These are phyloP conservation scores for Colletotrichum nymphaeae DNA, from an alignment of 2,329 filamentous ascomycete species.

Conservation along the genomic window DNA sequence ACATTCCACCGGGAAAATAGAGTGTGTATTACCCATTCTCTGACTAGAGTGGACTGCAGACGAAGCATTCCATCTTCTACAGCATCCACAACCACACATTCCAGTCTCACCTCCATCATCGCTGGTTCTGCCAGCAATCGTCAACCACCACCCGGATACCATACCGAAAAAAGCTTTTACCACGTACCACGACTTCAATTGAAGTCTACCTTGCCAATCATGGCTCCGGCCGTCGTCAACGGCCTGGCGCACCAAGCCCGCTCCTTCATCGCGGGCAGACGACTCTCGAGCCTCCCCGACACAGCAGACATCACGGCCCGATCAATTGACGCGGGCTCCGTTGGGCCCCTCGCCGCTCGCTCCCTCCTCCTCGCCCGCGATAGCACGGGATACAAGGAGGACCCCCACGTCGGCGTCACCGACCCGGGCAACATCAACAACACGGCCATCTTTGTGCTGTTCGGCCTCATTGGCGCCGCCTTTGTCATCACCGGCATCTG, in stretches of 20 bases:
- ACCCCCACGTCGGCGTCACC: slow-evolving; percentile 62
- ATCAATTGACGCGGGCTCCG: slow-evolving; percentile 42
- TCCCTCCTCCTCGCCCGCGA: slow-evolving; percentile 54
- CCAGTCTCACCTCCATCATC: not conserved
- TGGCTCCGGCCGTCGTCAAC: slow-evolving; percentile 55
- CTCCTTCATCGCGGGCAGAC: slow-evolving; percentile 42
- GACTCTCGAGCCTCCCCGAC: slow-evolving; percentile 41
- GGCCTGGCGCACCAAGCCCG: slow-evolving; percentile 32
- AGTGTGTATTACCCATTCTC: not conserved
- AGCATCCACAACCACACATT: not conserved
- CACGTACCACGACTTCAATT: not conserved
- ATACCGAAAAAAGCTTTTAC: not conserved
- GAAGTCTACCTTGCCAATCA: slow-evolving; percentile 36
- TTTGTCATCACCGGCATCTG: slow-evolving; percentile 85
- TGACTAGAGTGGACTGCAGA: slow-evolving; percentile 9
- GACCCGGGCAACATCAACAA: slow-evolving; percentile 70
- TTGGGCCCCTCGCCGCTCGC: slow-evolving; percentile 56
- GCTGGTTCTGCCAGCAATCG: not conserved
- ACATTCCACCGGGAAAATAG: not conserved
- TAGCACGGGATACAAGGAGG: slow-evolving; percentile 41
- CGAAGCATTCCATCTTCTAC: slow-evolving; percentile 19
- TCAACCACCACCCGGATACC: not conserved
- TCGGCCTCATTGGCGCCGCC: slow-evolving; percentile 82
- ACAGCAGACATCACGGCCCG: slow-evolving; percentile 36
- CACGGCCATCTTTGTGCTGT: slow-evolving; percentile 83